These are phyloP conservation scores for Diophrys sp. DNA, from an alignment of 73 alveolate species.

Conservation along the genomic window DNA sequence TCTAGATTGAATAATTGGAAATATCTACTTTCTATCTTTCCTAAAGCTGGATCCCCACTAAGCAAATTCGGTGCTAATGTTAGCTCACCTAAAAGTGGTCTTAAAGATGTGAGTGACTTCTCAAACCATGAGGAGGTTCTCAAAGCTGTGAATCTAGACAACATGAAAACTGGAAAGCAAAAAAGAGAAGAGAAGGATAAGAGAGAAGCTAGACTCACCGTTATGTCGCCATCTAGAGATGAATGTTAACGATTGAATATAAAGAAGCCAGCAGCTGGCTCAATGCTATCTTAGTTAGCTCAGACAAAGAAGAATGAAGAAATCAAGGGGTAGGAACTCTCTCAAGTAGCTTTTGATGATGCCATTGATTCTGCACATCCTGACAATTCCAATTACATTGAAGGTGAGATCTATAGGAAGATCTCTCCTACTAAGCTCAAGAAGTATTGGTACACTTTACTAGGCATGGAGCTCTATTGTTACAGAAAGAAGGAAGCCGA, in stretches of 20 bases:
- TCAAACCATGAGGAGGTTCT: neutral
- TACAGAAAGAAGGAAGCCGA: slow-evolving; percentile 42
- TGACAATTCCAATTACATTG: no score
- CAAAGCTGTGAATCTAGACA: neutral
- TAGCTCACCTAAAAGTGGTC: no score
- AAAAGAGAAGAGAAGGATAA: neutral
- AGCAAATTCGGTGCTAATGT: no score
- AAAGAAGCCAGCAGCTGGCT: neutral
- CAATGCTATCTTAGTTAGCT: neutral
- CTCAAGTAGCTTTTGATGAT: no score
- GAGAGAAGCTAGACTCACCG: neutral
- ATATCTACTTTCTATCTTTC: no score
- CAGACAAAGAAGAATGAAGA: slow-evolving; percentile 10
- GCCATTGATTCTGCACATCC: no score
- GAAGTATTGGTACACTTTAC: slow-evolving; percentile 39
- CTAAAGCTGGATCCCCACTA: no score
- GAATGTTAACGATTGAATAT: neutral
- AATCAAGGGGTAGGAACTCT: no score
- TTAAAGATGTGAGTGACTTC: no score
- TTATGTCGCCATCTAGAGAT: neutral
- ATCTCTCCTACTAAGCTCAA: slow-evolving; percentile 36
- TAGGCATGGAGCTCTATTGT: slow-evolving; percentile 52
- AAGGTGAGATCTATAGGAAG: slow-evolving; percentile 41
- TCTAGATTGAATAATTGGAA: no score
- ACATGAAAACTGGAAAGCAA: neutral